Conservation (phyloP, 129 eudicot genomes). For the Artemisia annua region DNA sequence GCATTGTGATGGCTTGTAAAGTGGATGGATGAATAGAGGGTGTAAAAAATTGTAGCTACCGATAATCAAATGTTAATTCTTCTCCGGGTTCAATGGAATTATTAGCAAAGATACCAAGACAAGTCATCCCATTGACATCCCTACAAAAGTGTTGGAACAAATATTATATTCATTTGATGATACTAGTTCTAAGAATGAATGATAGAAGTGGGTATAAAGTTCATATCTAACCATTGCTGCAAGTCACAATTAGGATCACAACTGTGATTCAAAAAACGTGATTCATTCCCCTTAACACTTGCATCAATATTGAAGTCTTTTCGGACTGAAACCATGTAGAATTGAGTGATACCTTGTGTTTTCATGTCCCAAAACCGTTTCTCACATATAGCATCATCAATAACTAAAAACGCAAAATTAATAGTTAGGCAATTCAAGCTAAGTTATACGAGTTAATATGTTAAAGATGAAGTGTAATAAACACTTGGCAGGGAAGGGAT, state of each 20-base stretch:
- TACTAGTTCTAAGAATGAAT: background rate
- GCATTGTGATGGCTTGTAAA: background rate
- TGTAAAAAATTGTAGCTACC: slow-evolving; percentile 37
- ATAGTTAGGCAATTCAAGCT: background rate
- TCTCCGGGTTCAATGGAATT: slow-evolving; percentile 67
- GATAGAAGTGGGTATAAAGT: slow-evolving; percentile 2
- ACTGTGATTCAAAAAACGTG: slow-evolving; percentile 83
- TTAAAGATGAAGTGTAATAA: background rate
- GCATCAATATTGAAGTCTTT: slow-evolving; percentile 82
- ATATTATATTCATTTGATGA: background rate
- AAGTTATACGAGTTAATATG: background rate
- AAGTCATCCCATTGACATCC: slow-evolving; percentile 77
- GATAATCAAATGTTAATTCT: slow-evolving; percentile 68
- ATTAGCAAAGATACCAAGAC: slow-evolving; percentile 79
- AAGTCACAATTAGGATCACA: slow-evolving; percentile 84
- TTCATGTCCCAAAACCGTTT: slow-evolving; percentile 82
- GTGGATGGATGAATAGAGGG: background rate
- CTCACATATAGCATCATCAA: slow-evolving; percentile 60
- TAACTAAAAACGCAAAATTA: slow-evolving; percentile 43
- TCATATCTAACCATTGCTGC: slow-evolving; percentile 70
- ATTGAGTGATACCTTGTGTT: slow-evolving; percentile 44
- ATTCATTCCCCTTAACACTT: slow-evolving; percentile 68
- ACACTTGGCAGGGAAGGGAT: too few relatives aligned
- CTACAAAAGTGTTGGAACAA: slow-evolving; percentile 28
- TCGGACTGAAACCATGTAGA: slow-evolving; percentile 67